phyloP scores from a whole-genome alignment of 176 grass and related monocot genomes.

The Olyra latifolia region DNA sequence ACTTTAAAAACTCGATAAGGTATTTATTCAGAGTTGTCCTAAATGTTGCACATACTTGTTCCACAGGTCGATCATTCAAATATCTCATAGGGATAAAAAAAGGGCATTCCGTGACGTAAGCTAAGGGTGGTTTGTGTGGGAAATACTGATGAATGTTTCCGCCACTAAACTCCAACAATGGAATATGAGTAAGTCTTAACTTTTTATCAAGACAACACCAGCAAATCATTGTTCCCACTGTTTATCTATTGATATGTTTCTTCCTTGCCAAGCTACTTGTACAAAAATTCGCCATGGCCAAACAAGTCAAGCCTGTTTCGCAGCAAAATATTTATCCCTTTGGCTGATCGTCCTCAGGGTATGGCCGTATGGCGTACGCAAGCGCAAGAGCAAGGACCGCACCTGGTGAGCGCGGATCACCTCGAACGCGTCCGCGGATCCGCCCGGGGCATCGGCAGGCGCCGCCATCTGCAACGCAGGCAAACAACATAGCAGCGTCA shows the following conservation, averaged over 20 bases:
- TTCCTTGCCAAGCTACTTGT: background rate
- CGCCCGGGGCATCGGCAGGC: constrained; percentile 39
- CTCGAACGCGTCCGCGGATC: constrained; percentile 63
- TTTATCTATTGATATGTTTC: background rate
- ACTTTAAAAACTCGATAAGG: background rate
- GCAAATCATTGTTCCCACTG: background rate
- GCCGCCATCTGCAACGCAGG: constrained; percentile 55
- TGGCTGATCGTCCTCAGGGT: background rate
- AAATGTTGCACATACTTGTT: background rate
- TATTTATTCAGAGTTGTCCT: background rate
- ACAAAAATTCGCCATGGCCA: background rate
- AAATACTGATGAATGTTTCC: background rate
- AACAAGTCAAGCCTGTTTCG: background rate
- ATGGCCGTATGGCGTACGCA: background rate
- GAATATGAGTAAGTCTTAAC: background rate
- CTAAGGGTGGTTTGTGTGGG: background rate
- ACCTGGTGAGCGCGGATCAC: constrained; percentile 86
- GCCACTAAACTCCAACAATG: background rate
- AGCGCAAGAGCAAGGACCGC: background rate
- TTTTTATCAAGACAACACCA: background rate
- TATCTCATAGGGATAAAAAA: background rate
- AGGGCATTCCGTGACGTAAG: background rate
- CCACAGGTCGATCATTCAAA: background rate
- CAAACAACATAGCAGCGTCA: background rate
- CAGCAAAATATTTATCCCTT: background rate